Evolutionary conservation across 192 early-diverging fungal genomes (phyloP), one percentile per base, ranked within the genome.

Genomic region (Gigaspora rosea): DNA sequence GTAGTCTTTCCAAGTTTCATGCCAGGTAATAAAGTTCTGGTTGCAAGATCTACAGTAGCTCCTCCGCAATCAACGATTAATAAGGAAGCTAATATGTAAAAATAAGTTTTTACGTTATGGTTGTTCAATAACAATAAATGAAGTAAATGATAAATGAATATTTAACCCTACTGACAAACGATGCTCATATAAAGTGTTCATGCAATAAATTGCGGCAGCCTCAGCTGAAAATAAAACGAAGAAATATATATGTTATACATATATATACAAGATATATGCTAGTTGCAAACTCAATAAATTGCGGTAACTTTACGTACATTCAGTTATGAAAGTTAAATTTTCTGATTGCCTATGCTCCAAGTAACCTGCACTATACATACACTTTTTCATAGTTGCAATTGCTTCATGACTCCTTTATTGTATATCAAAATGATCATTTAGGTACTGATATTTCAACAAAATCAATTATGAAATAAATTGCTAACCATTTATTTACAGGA

Each of bases 371-470:
- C 85, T 78, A 36, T 83, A 82, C 33, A 85, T 86, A 27, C 86
- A 84, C 32, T 85, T 81, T 56, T 86, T 78, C 88, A 89, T 89
- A 33, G 81, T 81, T 4, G 79, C 84, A 78, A 84, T 87, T 20
- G 86, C 86, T 10, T 65, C 51, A 59, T 73, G 41, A 59, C 36
- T 7, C 52, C 57, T 73, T 41, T 48, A 1, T 46, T 27, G 16
- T 22, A 0, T 15, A 7, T 41, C 41, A 7, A 41, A n/a, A 41
- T 0, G 7, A 2, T 41, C 0, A 3, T 41, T 41, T 41, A 41
- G 3, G 2, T 41, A 41, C 41, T 2, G 41, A 41, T 41, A 41
- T 7, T 6, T 41, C 41, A 2, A 41, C 41, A 3, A 3, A 41
- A 41, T 41, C 2, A 41, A 41, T 41, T 41, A 41, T 41, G 35